Conservation (phyloP, 805 yeast genomes). For the Candida sakaeoensis region DNA sequence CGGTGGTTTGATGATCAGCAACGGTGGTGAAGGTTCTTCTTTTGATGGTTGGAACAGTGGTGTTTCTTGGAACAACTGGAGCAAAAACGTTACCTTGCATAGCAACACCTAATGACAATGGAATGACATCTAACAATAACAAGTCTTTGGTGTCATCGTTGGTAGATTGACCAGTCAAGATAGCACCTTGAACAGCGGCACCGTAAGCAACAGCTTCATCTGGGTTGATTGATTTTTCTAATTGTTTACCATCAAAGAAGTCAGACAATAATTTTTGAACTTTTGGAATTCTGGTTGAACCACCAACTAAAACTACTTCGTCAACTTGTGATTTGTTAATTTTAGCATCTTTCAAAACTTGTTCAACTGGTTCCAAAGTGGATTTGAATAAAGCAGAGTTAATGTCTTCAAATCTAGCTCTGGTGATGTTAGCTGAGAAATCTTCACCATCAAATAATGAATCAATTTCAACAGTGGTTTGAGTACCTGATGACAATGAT, state of each 20-base stretch:
- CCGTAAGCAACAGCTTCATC: constrained; percentile 52
- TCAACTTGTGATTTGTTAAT: constrained; percentile 39
- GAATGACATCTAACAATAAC: constrained; percentile 48
- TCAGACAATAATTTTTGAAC: constrained; percentile 48
- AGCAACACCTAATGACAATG: constrained; percentile 49
- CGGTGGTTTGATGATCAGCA: constrained; percentile 49
- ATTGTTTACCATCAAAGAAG: constrained; percentile 49
- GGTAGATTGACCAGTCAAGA: constrained; percentile 48
- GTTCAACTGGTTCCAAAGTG: constrained; percentile 49
- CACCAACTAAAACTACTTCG: constrained; percentile 49
- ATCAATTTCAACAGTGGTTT: constrained; percentile 49
- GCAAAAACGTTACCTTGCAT: constrained; percentile 51
- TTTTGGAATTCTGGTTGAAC: constrained; percentile 52
- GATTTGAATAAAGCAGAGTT: constrained; percentile 49
- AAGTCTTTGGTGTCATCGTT: constrained; percentile 49
- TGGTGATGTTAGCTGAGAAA: constrained; percentile 46
- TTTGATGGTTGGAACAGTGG: constrained; percentile 49
- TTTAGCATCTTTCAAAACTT: constrained; percentile 47
- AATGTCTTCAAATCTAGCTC: constrained; percentile 50
- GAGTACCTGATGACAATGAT: constrained; percentile 47
- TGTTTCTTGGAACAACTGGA: constrained; percentile 50
- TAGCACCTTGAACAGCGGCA: constrained; percentile 51
- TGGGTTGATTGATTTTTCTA: constrained; percentile 48
- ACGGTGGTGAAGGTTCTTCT: constrained; percentile 51
- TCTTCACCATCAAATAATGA: constrained; percentile 49